Conservation (phyloP, 2,329 filamentous ascomycete species). For the Xylaria sp. region DNA sequence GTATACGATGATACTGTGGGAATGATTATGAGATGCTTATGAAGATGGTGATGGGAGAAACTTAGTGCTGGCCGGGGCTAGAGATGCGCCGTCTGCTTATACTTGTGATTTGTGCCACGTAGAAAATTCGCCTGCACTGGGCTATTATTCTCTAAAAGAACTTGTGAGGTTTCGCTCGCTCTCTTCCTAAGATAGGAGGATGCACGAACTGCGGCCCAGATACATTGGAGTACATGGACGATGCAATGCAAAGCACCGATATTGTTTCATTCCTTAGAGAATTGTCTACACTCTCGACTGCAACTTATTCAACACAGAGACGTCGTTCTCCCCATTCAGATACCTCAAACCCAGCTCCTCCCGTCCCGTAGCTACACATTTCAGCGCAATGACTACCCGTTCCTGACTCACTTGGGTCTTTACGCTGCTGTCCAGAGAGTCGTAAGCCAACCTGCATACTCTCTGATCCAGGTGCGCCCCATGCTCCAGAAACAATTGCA, state of each 20-base stretch:
- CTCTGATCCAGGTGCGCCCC: neutral
- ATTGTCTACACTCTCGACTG: neutral
- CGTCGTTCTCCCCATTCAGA: neutral
- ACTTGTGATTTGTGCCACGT: neutral
- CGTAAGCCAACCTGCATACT: neutral
- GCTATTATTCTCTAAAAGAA: neutral
- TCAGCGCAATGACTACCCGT: neutral
- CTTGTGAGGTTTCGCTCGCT: neutral
- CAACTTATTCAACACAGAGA: neutral
- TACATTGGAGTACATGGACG: neutral
- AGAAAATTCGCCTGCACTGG: neutral
- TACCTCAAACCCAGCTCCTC: neutral
- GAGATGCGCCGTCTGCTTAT: neutral
- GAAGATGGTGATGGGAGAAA: neutral
- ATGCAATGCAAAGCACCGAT: neutral
- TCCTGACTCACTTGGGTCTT: neutral
- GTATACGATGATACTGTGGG: no score
- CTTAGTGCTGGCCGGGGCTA: neutral
- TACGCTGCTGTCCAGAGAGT: neutral
- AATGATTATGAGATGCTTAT: no score
- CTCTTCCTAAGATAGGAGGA: no score
- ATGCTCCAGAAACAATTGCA: neutral
- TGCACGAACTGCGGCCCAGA: neutral
- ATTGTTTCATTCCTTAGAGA: neutral
- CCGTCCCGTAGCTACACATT: neutral